phyloP scores from a whole-genome alignment of 2,329 filamentous ascomycete species.

The Massarina eburnea region DNA sequence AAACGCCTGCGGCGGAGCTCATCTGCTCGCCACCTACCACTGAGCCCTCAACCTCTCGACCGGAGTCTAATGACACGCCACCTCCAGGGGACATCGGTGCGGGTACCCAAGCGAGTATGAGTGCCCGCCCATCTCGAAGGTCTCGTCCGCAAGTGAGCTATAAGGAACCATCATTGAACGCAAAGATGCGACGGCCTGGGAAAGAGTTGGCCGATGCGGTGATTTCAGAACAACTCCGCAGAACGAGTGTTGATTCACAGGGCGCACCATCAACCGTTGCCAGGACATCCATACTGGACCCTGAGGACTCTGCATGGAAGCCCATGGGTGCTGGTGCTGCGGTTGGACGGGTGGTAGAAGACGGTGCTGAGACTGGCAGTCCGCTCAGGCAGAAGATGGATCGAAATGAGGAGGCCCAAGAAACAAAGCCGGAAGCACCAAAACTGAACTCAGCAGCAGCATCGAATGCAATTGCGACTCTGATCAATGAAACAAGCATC shows the following conservation, averaged over 20 bases:
- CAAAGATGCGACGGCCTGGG: constrained; percentile 53
- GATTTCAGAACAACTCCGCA: constrained; percentile 20
- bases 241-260: constrained; percentile 29
- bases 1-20: constrained; percentile 41
- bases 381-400: constrained; percentile 39
- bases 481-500: constrained; percentile 33
- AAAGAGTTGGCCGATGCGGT: constrained; percentile 52
- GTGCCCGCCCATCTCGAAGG: constrained; percentile 46
- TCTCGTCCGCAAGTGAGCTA: constrained; percentile 52
- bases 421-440: constrained; percentile 17
- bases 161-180: constrained; percentile 51
- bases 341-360: constrained; percentile 19
- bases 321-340: constrained; percentile 16
- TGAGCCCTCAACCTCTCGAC: constrained; percentile 42
- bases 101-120: constrained; percentile 34
- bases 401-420: constrained; percentile 14
- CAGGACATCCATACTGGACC: constrained; percentile 26
- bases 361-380: constrained; percentile 35
- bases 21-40: constrained; percentile 50
- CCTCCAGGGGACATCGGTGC: constrained; percentile 45
- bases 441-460: constrained; percentile 29
- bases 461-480: constrained; percentile 36
- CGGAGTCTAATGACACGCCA: constrained; percentile 46
- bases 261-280: constrained; percentile 20
- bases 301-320: constrained; percentile 32